Conservation (phyloP, 257 asterid species). For the Mentha longifolia region DNA sequence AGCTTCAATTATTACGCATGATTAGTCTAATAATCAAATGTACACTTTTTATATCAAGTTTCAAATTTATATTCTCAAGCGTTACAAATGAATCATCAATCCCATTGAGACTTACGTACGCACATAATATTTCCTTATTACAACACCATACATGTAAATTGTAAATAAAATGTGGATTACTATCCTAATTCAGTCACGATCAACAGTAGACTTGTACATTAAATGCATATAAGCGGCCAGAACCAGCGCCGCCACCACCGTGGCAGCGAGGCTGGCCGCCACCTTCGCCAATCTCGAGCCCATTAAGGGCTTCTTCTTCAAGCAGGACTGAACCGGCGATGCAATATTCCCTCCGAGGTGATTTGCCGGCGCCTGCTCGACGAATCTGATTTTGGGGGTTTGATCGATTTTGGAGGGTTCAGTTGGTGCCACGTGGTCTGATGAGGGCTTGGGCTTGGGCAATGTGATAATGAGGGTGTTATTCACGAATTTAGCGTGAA, state of each 20-base stretch:
- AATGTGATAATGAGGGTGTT: conserved; percentile 50
- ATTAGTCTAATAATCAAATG: too few relatives aligned
- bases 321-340: not conserved
- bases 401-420: conserved; percentile 28
- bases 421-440: not conserved
- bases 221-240: conserved; percentile 51
- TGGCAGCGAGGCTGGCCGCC: conserved; percentile 40
- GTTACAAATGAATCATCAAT: too few relatives aligned
- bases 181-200: not conserved
- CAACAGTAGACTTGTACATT: conserved; percentile 47
- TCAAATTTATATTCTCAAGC: too few relatives aligned
- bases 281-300: conserved; percentile 31
- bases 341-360: not conserved
- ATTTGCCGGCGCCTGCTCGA: not conserved
- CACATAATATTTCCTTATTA: too few relatives aligned
- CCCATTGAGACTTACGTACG: too few relatives aligned
- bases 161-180: not conserved
- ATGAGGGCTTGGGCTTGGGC: conserved; percentile 38
- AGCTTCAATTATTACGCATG: too few relatives aligned
- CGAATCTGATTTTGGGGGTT: not conserved
- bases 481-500: conserved; percentile 51
- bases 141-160: too few relatives aligned
- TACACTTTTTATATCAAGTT: too few relatives aligned
- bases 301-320: not conserved
- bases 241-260: conserved; percentile 33